A percentile compares a stretch with the other conserved stretches of the same genome.
Conservation (phyloP, 1,284 basidiomycete genomes). For the Heterobasidion irregulare region DNA sequence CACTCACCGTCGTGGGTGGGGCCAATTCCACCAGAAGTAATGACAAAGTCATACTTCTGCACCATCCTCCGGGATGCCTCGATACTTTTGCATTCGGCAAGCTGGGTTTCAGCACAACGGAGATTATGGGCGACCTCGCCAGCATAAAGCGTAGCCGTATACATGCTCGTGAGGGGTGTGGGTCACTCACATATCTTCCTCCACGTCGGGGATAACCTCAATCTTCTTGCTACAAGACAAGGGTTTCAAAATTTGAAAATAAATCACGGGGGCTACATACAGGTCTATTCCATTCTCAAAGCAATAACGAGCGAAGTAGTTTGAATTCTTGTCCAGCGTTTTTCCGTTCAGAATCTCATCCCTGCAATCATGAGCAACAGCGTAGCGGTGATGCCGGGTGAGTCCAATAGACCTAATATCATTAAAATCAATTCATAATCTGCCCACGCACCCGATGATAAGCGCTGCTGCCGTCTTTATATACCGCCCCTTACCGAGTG, state of each 20-base stretch:
- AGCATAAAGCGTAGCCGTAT: neutral
- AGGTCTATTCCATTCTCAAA: slow-evolving; percentile 84
- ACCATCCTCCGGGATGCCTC: slow-evolving; percentile 83
- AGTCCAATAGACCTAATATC: too few relatives aligned
- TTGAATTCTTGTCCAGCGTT: slow-evolving; percentile 81
- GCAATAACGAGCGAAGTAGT: slow-evolving; percentile 80
- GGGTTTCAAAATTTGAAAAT: neutral
- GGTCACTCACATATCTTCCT: slow-evolving; percentile 75
- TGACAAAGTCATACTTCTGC: slow-evolving; percentile 79
- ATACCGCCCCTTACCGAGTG: slow-evolving; percentile 57
- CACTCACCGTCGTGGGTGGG: slow-evolving; percentile 76
- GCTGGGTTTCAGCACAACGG: too few relatives aligned
- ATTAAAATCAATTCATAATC: neutral
- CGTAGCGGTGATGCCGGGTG: neutral
- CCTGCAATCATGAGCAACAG: slow-evolving; percentile 25
- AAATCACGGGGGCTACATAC: slow-evolving; percentile 27
- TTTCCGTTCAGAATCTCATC: slow-evolving; percentile 85
- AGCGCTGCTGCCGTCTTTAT: slow-evolving; percentile 69
- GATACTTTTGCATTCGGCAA: slow-evolving; percentile 35
- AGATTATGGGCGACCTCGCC: too few relatives aligned
- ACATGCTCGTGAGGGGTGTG: neutral
- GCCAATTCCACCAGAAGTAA: slow-evolving; percentile 83
- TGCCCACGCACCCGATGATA: slow-evolving; percentile 58
- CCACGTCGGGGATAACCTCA: slow-evolving; percentile 89
- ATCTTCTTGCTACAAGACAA: slow-evolving; percentile 59